Base-by-base conservation (phyloP, 192 early-diverging fungal species). In the Entomortierella beljakovae region DNA sequence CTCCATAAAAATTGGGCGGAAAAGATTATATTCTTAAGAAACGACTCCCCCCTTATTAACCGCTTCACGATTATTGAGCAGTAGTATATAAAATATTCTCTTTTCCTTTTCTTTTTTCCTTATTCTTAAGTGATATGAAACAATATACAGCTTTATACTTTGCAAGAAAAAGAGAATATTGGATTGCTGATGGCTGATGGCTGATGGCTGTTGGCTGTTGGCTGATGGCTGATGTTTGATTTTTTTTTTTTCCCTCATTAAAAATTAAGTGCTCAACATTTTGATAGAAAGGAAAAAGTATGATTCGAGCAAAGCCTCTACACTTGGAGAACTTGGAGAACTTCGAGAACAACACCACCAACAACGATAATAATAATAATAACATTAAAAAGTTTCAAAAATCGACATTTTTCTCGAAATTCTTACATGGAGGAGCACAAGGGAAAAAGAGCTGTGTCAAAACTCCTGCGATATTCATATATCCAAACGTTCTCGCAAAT, bases 391-490 rank as follows among this genome's bases (percentile, higher is more conserved):
- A 2, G 3, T n/a, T 15, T 7, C 5, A 22, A 50, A 22, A 33
- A 50, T n/a, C n/a, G n/a, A n/a, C n/a, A n/a, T n/a, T n/a, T n/a
- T n/a, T n/a, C n/a, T n/a, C n/a, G n/a, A n/a, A 8, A 33, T 10
- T 79, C 82, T 82, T 82, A 87, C 88, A 91, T 70, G 91, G 90
- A 32, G 91, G 85, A 16, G 91, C 84, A 60, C 84, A 86, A 16
- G 91, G 90, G 65, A 89, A 87, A 0, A 85, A 16, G 6, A 89
- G 55, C 82, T 92, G 90, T 5, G 91, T 90, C 25, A 91, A 60
- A 10, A 91, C 90, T n/a, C 90, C 91, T 1, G 81, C 83, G 15
- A 87, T 13, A 51, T 92, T 91, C 86, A 90, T 88, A 38, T 82
- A 85, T 1, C 88, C 91, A 72, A 91, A 90, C 0, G 89, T 85